Percentiles rank a stretch among this genome's conserved stretches.
These are phyloP conservation scores for Lumnitzera racemosa DNA, from an alignment of 345 rosid species.

Conservation along the genomic window DNA sequence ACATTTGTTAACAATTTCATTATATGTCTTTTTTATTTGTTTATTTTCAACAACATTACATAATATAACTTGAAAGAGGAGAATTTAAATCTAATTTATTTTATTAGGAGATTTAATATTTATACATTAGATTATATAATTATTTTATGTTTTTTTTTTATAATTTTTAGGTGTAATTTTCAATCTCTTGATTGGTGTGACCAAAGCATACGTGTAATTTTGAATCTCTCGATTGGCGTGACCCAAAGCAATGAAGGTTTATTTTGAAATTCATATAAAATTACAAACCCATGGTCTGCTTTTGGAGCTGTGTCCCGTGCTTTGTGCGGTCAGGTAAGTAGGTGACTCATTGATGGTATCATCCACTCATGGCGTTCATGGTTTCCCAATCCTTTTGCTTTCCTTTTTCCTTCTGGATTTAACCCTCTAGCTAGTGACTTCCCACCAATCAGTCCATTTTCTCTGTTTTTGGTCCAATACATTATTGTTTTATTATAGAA, in stretches of 20 bases:
- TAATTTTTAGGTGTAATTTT: too few relatives aligned
- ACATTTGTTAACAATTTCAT: too few relatives aligned
- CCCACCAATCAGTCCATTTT: slow-evolving; percentile 9
- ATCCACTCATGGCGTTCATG: slow-evolving; percentile 14
- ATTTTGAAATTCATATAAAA: slow-evolving; percentile 14
- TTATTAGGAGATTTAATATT: too few relatives aligned
- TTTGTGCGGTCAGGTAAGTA: slow-evolving; percentile 27
- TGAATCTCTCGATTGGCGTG: not conserved
- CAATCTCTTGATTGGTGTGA: not conserved
- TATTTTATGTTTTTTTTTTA: too few relatives aligned
- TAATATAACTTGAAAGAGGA: too few relatives aligned
- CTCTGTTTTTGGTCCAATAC: not conserved
- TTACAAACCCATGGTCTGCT: too few relatives aligned
- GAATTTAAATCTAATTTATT: too few relatives aligned
- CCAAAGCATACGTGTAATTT: not conserved
- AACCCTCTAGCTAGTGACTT: not conserved
- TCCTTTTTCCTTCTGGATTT: not conserved
- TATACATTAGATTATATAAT: too few relatives aligned
- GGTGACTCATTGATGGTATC: slow-evolving; percentile 12
- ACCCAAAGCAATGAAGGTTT: not conserved
- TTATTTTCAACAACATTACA: too few relatives aligned
- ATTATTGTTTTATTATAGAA: too few relatives aligned
- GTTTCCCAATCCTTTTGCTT: not conserved
- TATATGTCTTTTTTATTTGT: too few relatives aligned
- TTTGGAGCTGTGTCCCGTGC: slow-evolving; percentile 13